Percentiles rank a stretch among this genome's conserved stretches.
Evolutionary conservation across 257 asterid species (phyloP).

Genomic region (Scutellaria galericulata): DNA sequence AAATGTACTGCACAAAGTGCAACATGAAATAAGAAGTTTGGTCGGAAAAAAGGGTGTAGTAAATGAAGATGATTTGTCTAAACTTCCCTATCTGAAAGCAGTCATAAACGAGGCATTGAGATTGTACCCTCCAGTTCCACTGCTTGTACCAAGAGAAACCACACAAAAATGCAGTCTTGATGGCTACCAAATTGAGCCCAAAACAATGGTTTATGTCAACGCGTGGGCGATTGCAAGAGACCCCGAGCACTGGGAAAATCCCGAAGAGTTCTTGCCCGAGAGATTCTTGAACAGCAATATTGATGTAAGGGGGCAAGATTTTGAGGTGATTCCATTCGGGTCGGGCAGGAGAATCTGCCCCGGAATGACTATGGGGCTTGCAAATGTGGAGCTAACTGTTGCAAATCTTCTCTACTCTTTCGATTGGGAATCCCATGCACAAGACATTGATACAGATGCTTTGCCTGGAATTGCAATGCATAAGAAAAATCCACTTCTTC

Average conservation of each 20-base stretch:
- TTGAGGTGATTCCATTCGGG: conserved; percentile 21
- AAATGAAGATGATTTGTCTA: conserved; percentile 24
- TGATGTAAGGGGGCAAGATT: conserved; percentile 28
- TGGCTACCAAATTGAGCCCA: conserved; percentile 32
- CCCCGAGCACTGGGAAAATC: conserved; percentile 33
- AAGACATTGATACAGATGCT: conserved; percentile 26
- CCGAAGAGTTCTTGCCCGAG: conserved; percentile 32
- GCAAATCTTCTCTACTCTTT: conserved; percentile 34
- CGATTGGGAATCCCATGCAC: conserved; percentile 26
- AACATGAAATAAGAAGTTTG: conserved; percentile 22
- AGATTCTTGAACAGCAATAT: conserved; percentile 31
- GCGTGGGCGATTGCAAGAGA: conserved; percentile 40
- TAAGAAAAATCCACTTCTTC: conserved; percentile 35
- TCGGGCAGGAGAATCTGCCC: conserved; percentile 31
- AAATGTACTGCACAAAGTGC: not conserved
- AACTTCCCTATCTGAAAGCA: conserved; percentile 30
- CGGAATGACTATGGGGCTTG: conserved; percentile 12
- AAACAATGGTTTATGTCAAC: conserved; percentile 21
- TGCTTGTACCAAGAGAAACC: conserved; percentile 32
- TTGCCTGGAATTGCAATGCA: conserved; percentile 30
- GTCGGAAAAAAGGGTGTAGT: conserved; percentile 6
- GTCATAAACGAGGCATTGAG: conserved; percentile 23
- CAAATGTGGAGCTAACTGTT: not conserved
- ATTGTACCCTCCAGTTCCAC: conserved; percentile 36
- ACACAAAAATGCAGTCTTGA: conserved; percentile 10